phyloP scores from a whole-genome alignment of 176 grass and related monocot species.

The Cenchrus americanus region DNA sequence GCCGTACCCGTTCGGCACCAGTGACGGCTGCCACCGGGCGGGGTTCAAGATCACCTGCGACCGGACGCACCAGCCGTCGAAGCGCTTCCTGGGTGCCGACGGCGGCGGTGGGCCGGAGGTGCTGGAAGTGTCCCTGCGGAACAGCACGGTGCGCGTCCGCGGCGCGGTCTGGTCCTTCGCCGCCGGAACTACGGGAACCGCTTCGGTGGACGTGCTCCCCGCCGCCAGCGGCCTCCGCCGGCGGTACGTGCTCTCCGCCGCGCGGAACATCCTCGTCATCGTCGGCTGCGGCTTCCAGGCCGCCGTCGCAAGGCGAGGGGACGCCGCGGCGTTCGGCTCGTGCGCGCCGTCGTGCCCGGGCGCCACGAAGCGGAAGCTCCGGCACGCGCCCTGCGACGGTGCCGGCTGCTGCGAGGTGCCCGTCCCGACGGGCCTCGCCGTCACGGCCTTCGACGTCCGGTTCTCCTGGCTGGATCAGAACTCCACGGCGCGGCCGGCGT shows the following conservation, averaged over 20 bases:
- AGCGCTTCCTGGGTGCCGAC: neutral
- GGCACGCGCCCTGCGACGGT: slow-evolving; percentile 22
- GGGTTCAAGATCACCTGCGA: slow-evolving; percentile 30
- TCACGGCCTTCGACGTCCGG: neutral
- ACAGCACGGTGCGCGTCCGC: slow-evolving; percentile 31
- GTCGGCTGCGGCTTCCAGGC: too few relatives aligned
- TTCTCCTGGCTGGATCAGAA: neutral
- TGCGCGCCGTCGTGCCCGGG: neutral
- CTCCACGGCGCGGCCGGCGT: slow-evolving; percentile 24
- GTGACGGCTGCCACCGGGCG: neutral
- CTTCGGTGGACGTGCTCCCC: too few relatives aligned
- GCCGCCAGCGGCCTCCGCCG: too few relatives aligned
- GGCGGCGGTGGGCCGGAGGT: neutral
- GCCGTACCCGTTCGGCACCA: slow-evolving; percentile 28
- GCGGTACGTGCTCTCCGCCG: too few relatives aligned
- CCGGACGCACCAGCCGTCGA: neutral
- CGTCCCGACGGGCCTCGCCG: neutral
- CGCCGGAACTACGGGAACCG: too few relatives aligned
- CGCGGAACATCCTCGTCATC: too few relatives aligned
- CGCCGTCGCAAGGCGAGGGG: too few relatives aligned
- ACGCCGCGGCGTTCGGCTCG: too few relatives aligned
- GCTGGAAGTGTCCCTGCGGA: neutral
- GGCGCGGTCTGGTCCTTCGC: slow-evolving; percentile 7
- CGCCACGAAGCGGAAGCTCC: neutral
- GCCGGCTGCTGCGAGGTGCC: slow-evolving; percentile 22